Percentiles rank a stretch among this genome's conserved stretches.
Conservation (phyloP, 2,329 filamentous ascomycete species). For the Ophiostoma perfectum region DNA sequence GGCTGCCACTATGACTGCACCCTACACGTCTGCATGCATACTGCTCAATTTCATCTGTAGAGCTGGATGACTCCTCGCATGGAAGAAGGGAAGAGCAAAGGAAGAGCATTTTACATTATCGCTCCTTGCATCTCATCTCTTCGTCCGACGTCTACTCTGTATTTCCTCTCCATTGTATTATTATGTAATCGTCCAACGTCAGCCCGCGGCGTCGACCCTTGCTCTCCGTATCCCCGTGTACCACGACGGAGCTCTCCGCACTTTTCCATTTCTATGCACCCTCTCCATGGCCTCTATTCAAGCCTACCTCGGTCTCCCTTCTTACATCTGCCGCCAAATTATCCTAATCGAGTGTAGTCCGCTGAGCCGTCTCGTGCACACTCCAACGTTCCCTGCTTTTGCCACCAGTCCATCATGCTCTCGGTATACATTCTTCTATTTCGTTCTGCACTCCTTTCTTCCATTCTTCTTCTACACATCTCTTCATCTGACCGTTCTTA, state of each 20-base stretch:
- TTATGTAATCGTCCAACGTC: neutral
- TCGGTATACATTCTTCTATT: neutral
- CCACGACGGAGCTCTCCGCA: neutral
- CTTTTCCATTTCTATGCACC: neutral
- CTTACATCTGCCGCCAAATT: constrained; percentile 6
- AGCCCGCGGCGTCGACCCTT: neutral
- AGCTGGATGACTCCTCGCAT: too few relatives aligned
- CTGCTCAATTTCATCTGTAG: too few relatives aligned
- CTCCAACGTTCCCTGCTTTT: too few relatives aligned
- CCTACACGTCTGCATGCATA: too few relatives aligned
- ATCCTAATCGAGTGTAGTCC: neutral
- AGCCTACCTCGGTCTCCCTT: neutral
- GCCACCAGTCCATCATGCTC: neutral
- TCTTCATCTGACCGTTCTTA: too few relatives aligned
- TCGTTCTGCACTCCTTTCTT: neutral
- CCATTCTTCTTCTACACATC: too few relatives aligned
- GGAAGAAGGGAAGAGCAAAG: too few relatives aligned
- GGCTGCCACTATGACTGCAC: too few relatives aligned
- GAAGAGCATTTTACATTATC: too few relatives aligned
- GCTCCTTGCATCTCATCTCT: too few relatives aligned
- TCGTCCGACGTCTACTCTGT: neutral
- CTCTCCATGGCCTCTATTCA: too few relatives aligned
- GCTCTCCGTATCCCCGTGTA: neutral
- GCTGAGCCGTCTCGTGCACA: neutral
- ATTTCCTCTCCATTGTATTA: too few relatives aligned